Conservation (phyloP, 2,329 filamentous ascomycete species). For the Camillea tinctor region DNA sequence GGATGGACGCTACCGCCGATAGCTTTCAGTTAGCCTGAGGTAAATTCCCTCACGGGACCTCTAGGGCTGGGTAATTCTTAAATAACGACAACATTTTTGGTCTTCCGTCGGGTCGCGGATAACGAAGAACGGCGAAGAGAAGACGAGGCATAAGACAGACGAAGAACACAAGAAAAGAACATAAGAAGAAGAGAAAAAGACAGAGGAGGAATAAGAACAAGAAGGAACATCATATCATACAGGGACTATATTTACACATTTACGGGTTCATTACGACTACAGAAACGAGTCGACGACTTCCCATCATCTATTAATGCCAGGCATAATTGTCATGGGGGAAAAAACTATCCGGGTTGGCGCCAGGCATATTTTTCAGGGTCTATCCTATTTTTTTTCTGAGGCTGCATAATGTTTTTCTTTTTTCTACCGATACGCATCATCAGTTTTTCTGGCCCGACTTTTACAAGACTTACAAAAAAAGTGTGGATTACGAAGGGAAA, state of each 20-base stretch:
- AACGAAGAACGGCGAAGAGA: background rate
- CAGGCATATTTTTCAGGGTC: background rate
- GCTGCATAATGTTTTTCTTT: conserved; percentile 1
- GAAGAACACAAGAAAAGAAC: background rate
- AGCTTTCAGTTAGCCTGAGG: conserved; percentile 18
- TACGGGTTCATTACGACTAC: conserved; percentile 12
- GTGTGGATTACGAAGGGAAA: background rate
- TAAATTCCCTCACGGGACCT: conserved; percentile 1
- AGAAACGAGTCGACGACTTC: background rate
- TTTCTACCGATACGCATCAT: background rate
- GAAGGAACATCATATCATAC: background rate
- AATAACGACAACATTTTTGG: background rate
- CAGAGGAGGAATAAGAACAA: background rate
- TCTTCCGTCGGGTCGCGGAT: background rate
- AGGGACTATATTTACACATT: background rate
- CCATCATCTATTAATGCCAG: background rate
- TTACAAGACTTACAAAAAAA: background rate
- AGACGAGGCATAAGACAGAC: background rate
- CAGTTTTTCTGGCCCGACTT: background rate
- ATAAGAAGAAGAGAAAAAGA: background rate
- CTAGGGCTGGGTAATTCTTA: background rate
- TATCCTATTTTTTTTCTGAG: background rate
- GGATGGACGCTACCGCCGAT: conserved; percentile 14
- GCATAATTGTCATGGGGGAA: background rate
- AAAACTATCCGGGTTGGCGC: conserved; percentile 1